Percentiles rank a stretch among this genome's conserved stretches.
phyloP scores from a whole-genome alignment of 169 alveolate genomes.

The Sarcocystis neurona region DNA sequence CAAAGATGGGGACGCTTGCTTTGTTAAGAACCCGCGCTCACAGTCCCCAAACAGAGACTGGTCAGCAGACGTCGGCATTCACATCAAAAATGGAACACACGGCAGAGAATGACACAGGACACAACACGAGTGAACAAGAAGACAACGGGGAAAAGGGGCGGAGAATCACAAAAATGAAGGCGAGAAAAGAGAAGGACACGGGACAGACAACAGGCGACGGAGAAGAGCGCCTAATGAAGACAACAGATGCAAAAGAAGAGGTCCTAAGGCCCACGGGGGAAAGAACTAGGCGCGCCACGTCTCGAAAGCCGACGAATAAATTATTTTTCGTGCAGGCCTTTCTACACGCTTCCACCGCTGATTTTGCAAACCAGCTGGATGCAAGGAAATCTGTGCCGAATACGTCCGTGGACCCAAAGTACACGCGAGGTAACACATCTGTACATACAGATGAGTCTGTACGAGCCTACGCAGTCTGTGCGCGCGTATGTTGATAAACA shows the following conservation, averaged over 20 bases:
- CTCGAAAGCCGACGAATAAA: background rate
- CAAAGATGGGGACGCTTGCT: too few relatives aligned
- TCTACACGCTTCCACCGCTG: too few relatives aligned
- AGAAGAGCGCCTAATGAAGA: background rate
- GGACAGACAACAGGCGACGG: background rate
- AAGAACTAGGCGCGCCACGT: background rate
- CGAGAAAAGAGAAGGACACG: background rate
- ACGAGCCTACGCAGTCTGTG: too few relatives aligned
- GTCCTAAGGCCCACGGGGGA: background rate
- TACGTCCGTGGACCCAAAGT: too few relatives aligned
- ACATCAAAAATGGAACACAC: background rate
- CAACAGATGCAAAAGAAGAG: background rate
- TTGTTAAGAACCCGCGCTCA: too few relatives aligned
- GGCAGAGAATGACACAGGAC: background rate
- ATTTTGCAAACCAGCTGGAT: too few relatives aligned
- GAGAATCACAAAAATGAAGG: background rate
- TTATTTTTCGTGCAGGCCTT: too few relatives aligned
- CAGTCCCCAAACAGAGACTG: too few relatives aligned
- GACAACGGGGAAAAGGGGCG: background rate
- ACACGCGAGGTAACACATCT: too few relatives aligned
- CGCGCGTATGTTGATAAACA: too few relatives aligned
- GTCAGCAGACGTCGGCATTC: background rate
- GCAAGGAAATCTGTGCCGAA: too few relatives aligned
- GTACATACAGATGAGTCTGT: too few relatives aligned
- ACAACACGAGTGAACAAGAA: background rate